Base-by-base conservation (phyloP, 345 rosid species). In the Erucastrum elatum region DNA sequence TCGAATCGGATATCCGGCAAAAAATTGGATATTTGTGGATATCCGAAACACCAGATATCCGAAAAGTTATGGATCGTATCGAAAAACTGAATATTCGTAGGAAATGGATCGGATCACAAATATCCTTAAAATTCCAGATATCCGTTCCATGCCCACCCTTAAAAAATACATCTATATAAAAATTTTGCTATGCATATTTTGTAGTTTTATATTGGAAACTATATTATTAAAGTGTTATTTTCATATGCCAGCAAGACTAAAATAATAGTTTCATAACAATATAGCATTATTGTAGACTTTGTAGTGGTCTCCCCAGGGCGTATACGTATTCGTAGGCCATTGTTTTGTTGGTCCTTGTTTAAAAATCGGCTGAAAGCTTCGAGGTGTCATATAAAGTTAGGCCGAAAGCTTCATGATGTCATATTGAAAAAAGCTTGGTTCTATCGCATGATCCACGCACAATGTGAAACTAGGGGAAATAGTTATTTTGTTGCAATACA, bases 401-500 rank as follows among this genome's bases (percentile, higher is more conserved):
- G 61, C 68, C 61, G 61, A 59, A 16, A 67, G 51, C 74, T 59
- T 13, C 8, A 21, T 37, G 35, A 44, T 30, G 62, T 9, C 35
- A 44, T 61, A n/a, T 33, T 31, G 41, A 61, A 29, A 27, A 27
- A 62, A 12, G 7, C 0, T 29, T 62, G 21, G 66, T 62, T 62
- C 11, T 34, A 37, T 39, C 72, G 55, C 78, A 66, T 75, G 72
- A 75, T 35, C 59, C 78, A 75, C 71, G 77, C 21, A 62, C 44
- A 72, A 27, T 3, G 25, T 58, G 37, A 33, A 33, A 31, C 4
- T 53, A 5, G 15, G 41, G 27, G 26, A 55, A 26, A n/a, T 9
- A 0, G 6, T 56, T 1, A 12, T 3, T 70, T 56, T 51, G 0
- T 21, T n/a, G n/a, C n/a, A 56, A 10, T 70, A 25, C n/a, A 5